A percentile compares a stretch with the other conserved stretches of the same genome.
phyloP scores from a whole-genome alignment of 331 rosid species.

The Cucumis variabilis region DNA sequence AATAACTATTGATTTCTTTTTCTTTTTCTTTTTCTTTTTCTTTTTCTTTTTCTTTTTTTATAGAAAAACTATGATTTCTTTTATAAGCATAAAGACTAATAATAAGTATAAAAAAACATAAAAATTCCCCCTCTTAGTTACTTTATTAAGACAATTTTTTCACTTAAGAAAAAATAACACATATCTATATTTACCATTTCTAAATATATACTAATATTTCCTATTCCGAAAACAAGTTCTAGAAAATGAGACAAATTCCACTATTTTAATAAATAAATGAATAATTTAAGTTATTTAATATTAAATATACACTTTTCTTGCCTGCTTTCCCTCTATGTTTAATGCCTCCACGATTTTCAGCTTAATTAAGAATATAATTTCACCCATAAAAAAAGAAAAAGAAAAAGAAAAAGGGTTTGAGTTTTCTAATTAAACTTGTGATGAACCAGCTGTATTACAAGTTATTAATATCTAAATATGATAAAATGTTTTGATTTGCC shows the following conservation, averaged over 20 bases:
- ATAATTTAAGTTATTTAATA: not conserved
- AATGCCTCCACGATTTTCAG: constrained; percentile 15
- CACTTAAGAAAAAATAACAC: not conserved
- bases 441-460: constrained; percentile 6
- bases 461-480: not conserved
- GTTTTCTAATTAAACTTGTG: constrained; percentile 11
- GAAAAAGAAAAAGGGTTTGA: not conserved
- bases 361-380: not conserved
- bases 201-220: constrained; percentile 5
- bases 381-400: not conserved
- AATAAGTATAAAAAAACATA: not conserved
- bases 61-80: not conserved
- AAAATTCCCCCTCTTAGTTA: not conserved
- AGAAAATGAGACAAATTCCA: not conserved
- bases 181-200: not conserved
- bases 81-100: not conserved
- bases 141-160: not conserved
- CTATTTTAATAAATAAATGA: not conserved
- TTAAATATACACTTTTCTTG: not conserved
- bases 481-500: constrained; percentile 20
- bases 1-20: not conserved
- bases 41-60: not conserved
- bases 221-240: not conserved
- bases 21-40: not conserved
- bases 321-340: not conserved